These are phyloP conservation scores for Oldenlandia corymbosa DNA, from an alignment of 257 asterid genomes.

Conservation along the genomic window DNA sequence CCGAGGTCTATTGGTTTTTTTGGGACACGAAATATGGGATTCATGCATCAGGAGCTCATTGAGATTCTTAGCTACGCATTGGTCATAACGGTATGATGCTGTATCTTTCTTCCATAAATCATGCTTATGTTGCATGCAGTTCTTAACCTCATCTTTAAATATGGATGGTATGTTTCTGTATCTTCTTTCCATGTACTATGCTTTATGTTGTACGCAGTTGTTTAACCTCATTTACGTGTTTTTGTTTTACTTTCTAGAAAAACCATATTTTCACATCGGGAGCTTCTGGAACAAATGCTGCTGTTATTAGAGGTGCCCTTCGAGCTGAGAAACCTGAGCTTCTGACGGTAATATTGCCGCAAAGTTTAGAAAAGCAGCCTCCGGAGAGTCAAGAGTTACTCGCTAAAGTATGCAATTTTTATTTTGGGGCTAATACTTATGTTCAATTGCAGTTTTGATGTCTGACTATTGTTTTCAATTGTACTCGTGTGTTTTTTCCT, in stretches of 20 bases:
- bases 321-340: constrained; percentile 96
- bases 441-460: background rate
- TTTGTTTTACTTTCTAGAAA: constrained; percentile 44
- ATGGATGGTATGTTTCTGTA: too few relatives aligned
- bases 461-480: background rate
- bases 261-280: constrained; percentile 96
- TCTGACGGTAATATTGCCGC: constrained; percentile 94
- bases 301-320: constrained; percentile 98
- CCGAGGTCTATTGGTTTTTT: constrained; percentile 91
- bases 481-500: background rate
- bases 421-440: background rate
- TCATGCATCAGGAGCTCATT: constrained; percentile 98
- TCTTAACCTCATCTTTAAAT: background rate
- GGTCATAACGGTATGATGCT: constrained; percentile 73
- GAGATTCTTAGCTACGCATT: constrained; percentile 98
- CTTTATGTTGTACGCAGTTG: too few relatives aligned
- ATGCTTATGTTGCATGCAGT: background rate
- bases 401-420: constrained; percentile 57
- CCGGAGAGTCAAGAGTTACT: constrained; percentile 96
- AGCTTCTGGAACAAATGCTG: constrained; percentile 98
- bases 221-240: constrained; percentile 1
- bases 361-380: constrained; percentile 84
- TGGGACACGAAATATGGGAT: constrained; percentile 98
- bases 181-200: too few relatives aligned
- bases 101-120: constrained; percentile 1